Evolutionary conservation across 1,284 basidiomycete species (phyloP), one percentile per base, ranked within the genome.

Genomic region (Kwoniella shivajii): DNA sequence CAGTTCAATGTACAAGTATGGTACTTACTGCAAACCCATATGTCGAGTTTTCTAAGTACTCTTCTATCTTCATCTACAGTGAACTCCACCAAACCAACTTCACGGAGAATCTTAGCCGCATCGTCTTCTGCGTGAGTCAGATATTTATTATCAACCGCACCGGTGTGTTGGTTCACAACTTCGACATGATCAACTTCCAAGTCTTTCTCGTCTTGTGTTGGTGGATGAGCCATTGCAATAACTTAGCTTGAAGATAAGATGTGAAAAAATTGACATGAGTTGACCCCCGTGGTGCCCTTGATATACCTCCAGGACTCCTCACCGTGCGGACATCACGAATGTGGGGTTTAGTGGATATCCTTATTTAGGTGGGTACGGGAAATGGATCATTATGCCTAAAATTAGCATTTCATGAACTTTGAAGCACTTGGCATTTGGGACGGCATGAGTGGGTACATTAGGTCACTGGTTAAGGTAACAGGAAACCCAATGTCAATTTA

Each of bases 11-110:
- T 20, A 14, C 16, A 33, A 11, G 29, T 22, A 26, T 46, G 31
- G 33, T 39, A 59, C 55, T 48, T 73, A 24, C 80, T 78, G 64
- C 81, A 74, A 16, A 81, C 62, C 75, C 80, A 78, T 14, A 72
- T 59, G 64, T 82, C 81, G 37, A 66, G 56, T 55, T 66, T 68
- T 24, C 61, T 47, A n/a, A 68, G 43, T 2, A 68, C 61, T 26
- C 37, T 34, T 20, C 60, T 57, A 48, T 69, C 62, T 27, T 67
- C 67, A 16, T 60, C 62, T 13, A 62, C 51, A 2, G 67, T 68
- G 46, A 57, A 68, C 26, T 66, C 66, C 24, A 65, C 37, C 7
- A 57, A 56, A 4, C 58, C 61, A 10, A 49, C 20, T 22, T 54
- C 58, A 2, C 53, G 39, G 30, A 65, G 45, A 13, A 60, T 49